A percentile compares a stretch with the other conserved stretches of the same genome.
Evolutionary conservation across 148 eudicot genomes (phyloP).

Genomic region (Camellia lanceoleosa): DNA sequence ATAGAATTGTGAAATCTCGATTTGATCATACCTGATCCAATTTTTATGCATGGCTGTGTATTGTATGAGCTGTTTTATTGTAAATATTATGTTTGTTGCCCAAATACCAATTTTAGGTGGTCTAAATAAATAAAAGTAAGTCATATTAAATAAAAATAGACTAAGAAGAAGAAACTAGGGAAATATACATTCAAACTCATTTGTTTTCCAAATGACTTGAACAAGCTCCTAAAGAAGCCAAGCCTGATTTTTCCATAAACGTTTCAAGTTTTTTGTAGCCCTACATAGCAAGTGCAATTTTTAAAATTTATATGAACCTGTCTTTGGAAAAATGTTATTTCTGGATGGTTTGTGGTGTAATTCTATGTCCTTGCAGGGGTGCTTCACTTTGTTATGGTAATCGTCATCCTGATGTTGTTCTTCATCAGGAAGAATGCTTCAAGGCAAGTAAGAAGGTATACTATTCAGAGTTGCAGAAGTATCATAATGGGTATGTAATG

Average conservation of each 20-base stretch:
- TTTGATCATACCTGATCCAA: no score
- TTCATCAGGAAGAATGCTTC: slow-evolving; percentile 46
- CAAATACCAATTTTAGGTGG: no score
- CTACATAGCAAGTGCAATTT: neutral
- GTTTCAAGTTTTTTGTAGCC: neutral
- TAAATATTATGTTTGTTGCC: no score
- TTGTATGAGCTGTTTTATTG: no score
- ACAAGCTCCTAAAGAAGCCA: neutral
- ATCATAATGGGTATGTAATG: slow-evolving; percentile 63
- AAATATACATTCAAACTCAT: no score
- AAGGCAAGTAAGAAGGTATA: slow-evolving; percentile 65
- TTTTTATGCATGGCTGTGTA: no score
- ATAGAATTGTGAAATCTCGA: no score
- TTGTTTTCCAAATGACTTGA: neutral
- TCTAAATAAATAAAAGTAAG: no score
- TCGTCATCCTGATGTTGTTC: slow-evolving; percentile 75
- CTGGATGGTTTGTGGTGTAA: neutral
- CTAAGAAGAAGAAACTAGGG: no score
- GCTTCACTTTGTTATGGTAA: slow-evolving; percentile 66
- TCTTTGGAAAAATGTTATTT: slow-evolving; percentile 2
- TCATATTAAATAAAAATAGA: no score
- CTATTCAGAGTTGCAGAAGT: slow-evolving; percentile 59
- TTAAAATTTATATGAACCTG: neutral
- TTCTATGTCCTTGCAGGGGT: slow-evolving; percentile 53
- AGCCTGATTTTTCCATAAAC: neutral